A percentile compares a stretch with the other conserved stretches of the same genome.
Conservation (phyloP, 768 basidiomycete genomes). For the Termitomyces sp. region DNA sequence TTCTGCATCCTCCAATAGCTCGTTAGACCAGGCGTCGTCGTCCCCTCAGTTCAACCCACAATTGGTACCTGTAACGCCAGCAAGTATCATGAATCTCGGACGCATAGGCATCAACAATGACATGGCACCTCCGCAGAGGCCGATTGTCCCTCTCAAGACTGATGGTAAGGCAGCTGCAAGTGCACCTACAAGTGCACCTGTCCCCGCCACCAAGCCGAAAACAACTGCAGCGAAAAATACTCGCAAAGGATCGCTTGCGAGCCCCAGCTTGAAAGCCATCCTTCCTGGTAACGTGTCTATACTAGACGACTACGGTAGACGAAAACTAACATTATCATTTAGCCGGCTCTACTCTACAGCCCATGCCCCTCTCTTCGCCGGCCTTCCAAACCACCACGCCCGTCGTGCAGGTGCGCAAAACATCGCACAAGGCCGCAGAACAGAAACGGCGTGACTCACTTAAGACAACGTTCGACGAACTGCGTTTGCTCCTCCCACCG, state of each 20-base stretch:
- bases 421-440: slow-evolving; percentile 93
- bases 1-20: slow-evolving; percentile 9
- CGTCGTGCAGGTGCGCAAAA: slow-evolving; percentile 52
- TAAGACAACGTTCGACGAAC: slow-evolving; percentile 88
- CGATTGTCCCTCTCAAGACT: slow-evolving; percentile 10
- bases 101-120: slow-evolving; percentile 48
- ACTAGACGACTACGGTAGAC: neutral
- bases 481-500: slow-evolving; percentile 79
- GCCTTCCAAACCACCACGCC: slow-evolving; percentile 8
- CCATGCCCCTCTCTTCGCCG: slow-evolving; percentile 6
- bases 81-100: slow-evolving; percentile 88
- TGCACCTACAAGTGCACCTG: slow-evolving; percentile 11
- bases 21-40: neutral
- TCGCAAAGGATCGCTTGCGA: slow-evolving; percentile 32
- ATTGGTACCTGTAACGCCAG: slow-evolving; percentile 81
- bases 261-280: slow-evolving; percentile 63
- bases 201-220: slow-evolving; percentile 21
- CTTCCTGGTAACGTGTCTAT: slow-evolving; percentile 52
- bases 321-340: neutral
- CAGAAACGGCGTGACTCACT: slow-evolving; percentile 96
- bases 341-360: slow-evolving; percentile 18
- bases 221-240: slow-evolving; percentile 13
- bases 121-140: slow-evolving; percentile 26
- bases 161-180: slow-evolving; percentile 15
- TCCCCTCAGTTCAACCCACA: slow-evolving; percentile 21